Evolutionary conservation across 352 stramenopile genomes (phyloP).

Genomic region (Phytophthora ohioensis): DNA sequence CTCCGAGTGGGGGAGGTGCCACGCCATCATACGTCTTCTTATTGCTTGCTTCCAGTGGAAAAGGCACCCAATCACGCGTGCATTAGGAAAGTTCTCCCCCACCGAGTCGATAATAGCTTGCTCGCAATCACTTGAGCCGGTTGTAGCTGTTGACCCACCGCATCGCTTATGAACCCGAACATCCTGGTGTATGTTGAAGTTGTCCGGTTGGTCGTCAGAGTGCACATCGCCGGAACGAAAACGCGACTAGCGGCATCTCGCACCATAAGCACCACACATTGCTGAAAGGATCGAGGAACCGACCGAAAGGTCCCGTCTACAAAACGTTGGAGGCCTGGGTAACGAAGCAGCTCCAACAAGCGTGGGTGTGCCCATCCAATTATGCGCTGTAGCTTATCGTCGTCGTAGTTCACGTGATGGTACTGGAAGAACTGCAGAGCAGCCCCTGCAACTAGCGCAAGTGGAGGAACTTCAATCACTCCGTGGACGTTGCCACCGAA

Average conservation of each 20-base stretch:
- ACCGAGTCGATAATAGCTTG: constrained; percentile 23
- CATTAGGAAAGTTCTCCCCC: constrained; percentile 10
- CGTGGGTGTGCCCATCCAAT: constrained; percentile 31
- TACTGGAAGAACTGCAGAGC: neutral
- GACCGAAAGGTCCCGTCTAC: constrained; percentile 37
- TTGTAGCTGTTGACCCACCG: constrained; percentile 3
- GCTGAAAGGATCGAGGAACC: constrained; percentile 15
- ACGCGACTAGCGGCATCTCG: constrained; percentile 12
- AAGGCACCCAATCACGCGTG: constrained; percentile 12
- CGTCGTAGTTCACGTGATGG: constrained; percentile 2
- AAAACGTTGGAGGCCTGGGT: constrained; percentile 20
- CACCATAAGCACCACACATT: constrained; percentile 35
- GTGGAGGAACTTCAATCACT: constrained; percentile 9
- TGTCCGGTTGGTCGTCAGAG: constrained; percentile 10
- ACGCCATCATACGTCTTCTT: neutral
- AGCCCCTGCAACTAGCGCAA: constrained; percentile 2
- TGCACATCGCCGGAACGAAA: constrained; percentile 21
- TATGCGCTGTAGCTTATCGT: constrained; percentile 8
- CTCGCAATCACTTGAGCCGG: constrained; percentile 26
- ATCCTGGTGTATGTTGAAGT: constrained; percentile 20
- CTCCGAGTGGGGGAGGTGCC: neutral
- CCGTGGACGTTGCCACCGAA: constrained; percentile 1
- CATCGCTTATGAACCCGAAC: constrained; percentile 14
- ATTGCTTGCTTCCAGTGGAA: constrained; percentile 27
- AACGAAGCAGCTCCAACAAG: constrained; percentile 4